These are phyloP conservation scores for Pichia deserticola DNA, from an alignment of 805 yeast genomes.

Conservation along the genomic window DNA sequence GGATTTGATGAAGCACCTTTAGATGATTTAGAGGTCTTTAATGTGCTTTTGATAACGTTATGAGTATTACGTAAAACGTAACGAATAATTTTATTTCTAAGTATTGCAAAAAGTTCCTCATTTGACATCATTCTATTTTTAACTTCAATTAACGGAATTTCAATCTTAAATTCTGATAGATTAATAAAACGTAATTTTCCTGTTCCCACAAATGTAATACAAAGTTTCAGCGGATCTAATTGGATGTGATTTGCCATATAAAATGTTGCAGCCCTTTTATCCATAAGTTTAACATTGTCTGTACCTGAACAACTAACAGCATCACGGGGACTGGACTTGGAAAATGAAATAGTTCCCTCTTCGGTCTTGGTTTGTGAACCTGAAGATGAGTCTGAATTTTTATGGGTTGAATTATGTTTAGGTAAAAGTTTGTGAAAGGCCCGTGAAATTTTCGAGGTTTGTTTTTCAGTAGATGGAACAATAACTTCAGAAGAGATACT, in stretches of 20 bases:
- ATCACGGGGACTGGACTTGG: neutral
- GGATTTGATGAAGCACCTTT: conserved; percentile 7
- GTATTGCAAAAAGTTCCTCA: conserved; percentile 54
- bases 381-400: neutral
- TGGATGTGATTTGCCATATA: conserved; percentile 31
- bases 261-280: conserved; percentile 36
- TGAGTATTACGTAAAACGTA: conserved; percentile 62
- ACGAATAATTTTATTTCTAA: conserved; percentile 55
- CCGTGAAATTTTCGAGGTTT: conserved; percentile 4
- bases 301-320: neutral
- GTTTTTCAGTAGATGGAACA: neutral
- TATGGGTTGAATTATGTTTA: conserved; percentile 23
- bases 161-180: conserved; percentile 62
- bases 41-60: conserved; percentile 68
- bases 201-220: conserved; percentile 73
- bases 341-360: neutral
- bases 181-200: conserved; percentile 64
- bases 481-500: conserved; percentile 1
- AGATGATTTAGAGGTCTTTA: conserved; percentile 25
- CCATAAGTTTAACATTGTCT: conserved; percentile 30
- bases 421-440: conserved; percentile 6
- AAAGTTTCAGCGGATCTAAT: conserved; percentile 29
- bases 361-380: neutral
- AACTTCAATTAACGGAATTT: conserved; percentile 56
- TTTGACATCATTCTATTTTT: conserved; percentile 62